Evolutionary conservation across 2,329 filamentous ascomycete genomes (phyloP).

Genomic region (Scedosporium minutisporum): DNA sequence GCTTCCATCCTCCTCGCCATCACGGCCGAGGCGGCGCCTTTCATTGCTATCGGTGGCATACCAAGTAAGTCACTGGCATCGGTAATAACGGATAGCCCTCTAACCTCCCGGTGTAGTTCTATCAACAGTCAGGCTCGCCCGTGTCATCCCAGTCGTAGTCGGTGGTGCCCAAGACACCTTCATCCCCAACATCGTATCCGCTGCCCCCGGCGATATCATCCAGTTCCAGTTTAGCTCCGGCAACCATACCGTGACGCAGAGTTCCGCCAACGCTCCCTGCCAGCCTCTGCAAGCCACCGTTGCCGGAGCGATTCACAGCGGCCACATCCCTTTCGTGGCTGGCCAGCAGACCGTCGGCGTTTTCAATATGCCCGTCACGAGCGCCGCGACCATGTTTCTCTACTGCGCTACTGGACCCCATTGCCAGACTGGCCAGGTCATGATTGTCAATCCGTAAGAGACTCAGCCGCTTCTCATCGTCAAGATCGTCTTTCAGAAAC

Average conservation of each 20-base stretch:
- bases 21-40: neutral
- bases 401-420: constrained; percentile 41
- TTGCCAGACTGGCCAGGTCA: constrained; percentile 39
- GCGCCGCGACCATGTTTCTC: constrained; percentile 34
- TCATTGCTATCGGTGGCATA: neutral
- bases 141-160: constrained; percentile 21
- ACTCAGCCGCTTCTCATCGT: neutral
- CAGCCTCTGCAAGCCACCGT: constrained; percentile 24
- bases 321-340: constrained; percentile 27
- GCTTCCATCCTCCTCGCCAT: neutral
- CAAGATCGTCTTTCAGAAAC: neutral
- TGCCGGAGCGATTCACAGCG: constrained; percentile 26
- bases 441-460: constrained; percentile 38
- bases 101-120: neutral
- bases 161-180: constrained; percentile 26
- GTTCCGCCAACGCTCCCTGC: constrained; percentile 23
- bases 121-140: neutral
- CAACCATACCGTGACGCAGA: constrained; percentile 35
- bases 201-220: constrained; percentile 26
- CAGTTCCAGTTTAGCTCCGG: constrained; percentile 33
- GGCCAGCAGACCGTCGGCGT: constrained; percentile 28
- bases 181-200: constrained; percentile 25
- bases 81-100: neutral
- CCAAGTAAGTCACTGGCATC: neutral
- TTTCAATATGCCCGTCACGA: constrained; percentile 36